These are phyloP conservation scores for Amanita pallidorosea DNA, from an alignment of 768 basidiomycete species.

Conservation along the genomic window DNA sequence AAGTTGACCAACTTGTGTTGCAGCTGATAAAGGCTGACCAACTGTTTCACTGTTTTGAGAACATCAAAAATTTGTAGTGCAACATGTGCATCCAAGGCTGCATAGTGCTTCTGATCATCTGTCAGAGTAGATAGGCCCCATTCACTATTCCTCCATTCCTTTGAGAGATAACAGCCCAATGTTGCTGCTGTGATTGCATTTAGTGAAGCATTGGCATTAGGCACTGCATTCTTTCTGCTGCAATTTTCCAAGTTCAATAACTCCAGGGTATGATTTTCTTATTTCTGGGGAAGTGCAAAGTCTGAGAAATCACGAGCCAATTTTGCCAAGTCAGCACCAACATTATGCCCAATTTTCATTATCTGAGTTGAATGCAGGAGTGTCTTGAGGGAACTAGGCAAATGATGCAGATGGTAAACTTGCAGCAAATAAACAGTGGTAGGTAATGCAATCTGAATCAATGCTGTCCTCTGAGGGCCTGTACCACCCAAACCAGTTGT, in stretches of 20 bases:
- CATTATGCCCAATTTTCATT: conserved; percentile 10
- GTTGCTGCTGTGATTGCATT: conserved; percentile 8
- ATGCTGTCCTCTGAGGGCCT: conserved; percentile 9
- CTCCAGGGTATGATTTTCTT: not conserved
- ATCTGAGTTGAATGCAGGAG: conserved; percentile 5
- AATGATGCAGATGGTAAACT: conserved; percentile 1
- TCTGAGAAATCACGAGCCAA: conserved; percentile 10
- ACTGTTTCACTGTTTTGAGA: conserved; percentile 3
- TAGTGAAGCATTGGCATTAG: conserved; percentile 9
- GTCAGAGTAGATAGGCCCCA: conserved; percentile 1
- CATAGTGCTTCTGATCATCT: conserved; percentile 8
- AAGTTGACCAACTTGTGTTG: conserved; percentile 9
- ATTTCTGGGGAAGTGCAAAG: not conserved
- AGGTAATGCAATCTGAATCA: conserved; percentile 7
- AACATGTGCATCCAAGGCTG: conserved; percentile 9
- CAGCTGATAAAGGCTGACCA: conserved; percentile 8
- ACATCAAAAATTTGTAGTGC: conserved; percentile 4
- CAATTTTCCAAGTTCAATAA: conserved; percentile 8
- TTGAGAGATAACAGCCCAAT: conserved; percentile 3
- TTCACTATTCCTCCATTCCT: conserved; percentile 2
- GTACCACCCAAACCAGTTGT: conserved; percentile 1
- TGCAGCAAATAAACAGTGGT: conserved; percentile 4
- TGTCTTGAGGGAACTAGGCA: conserved; percentile 7
- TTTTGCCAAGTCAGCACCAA: conserved; percentile 9
- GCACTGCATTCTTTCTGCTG: conserved; percentile 7